phyloP scores from a whole-genome alignment of 331 rosid genomes.

The Erythrophleum ivorense region DNA sequence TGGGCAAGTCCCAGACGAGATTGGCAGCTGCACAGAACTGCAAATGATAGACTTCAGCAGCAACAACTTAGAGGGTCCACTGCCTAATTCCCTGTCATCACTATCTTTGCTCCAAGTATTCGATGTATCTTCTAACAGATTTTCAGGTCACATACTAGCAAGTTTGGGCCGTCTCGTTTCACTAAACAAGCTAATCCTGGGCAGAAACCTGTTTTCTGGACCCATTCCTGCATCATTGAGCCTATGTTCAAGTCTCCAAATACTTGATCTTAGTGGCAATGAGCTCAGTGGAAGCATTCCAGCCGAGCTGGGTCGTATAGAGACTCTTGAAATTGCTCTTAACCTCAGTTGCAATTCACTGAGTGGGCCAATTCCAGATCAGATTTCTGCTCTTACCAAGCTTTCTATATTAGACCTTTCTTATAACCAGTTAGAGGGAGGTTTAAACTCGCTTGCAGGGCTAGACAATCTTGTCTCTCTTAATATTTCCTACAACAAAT shows the following conservation, averaged over 20 bases:
- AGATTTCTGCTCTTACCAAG: constrained; percentile 75
- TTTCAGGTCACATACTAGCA: constrained; percentile 67
- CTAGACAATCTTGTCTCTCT: constrained; percentile 86
- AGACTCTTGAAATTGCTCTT: constrained; percentile 78
- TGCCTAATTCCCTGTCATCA: constrained; percentile 76
- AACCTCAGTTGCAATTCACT: constrained; percentile 83
- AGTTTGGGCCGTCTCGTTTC: constrained; percentile 77
- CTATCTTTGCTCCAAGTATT: constrained; percentile 77
- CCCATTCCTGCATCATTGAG: constrained; percentile 74
- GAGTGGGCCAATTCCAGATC: constrained; percentile 73
- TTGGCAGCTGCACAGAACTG: constrained; percentile 70
- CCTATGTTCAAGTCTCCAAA: constrained; percentile 72
- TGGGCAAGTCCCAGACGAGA: constrained; percentile 77
- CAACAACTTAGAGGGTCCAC: constrained; percentile 70
- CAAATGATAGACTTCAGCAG: constrained; percentile 87
- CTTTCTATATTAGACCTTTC: constrained; percentile 86
- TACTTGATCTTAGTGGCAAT: constrained; percentile 90
- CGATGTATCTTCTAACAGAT: constrained; percentile 71
- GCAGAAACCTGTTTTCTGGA: constrained; percentile 74
- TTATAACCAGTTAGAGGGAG: constrained; percentile 83
- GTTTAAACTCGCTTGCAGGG: constrained; percentile 62
- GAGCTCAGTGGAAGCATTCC: constrained; percentile 74
- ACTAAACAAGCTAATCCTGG: constrained; percentile 70
- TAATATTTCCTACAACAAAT: constrained; percentile 83
- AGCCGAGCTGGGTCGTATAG: constrained; percentile 64